phyloP scores from a whole-genome alignment of 2,329 filamentous ascomycete species.

The Hypocrella siamensis region DNA sequence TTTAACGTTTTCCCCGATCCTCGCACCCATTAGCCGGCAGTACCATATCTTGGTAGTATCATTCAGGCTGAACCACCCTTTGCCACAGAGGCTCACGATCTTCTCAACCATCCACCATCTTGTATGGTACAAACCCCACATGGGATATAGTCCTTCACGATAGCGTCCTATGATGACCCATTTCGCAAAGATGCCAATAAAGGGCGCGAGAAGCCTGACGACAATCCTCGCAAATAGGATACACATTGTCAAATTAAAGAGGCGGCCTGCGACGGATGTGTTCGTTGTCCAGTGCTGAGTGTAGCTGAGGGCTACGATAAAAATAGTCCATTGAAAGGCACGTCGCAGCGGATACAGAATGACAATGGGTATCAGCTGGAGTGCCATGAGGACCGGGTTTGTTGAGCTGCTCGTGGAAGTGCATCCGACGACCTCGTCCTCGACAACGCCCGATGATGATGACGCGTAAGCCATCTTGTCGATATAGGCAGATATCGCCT shows the following conservation, averaged over 20 bases:
- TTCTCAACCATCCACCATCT: constrained; percentile 44
- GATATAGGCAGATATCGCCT: constrained; percentile 21
- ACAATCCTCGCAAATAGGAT: constrained; percentile 25
- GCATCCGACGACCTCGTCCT: constrained; percentile 16
- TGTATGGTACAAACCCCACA: constrained; percentile 43
- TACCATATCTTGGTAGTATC: constrained; percentile 26
- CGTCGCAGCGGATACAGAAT: constrained; percentile 34
- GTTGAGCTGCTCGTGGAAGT: constrained; percentile 30
- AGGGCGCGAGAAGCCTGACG: constrained; percentile 23
- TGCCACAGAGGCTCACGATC: constrained; percentile 30
- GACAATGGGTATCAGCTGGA: constrained; percentile 33
- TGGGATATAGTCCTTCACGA: constrained; percentile 36
- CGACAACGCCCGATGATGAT: neutral
- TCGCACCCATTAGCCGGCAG: constrained; percentile 34
- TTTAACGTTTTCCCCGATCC: constrained; percentile 34
- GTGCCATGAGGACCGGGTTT: constrained; percentile 27
- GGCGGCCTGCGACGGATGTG: constrained; percentile 23
- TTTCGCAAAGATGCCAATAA: constrained; percentile 33
- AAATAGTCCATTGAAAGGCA: constrained; percentile 35
- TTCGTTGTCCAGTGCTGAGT: constrained; percentile 23
- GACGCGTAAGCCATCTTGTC: constrained; percentile 12
- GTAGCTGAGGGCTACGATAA: constrained; percentile 29
- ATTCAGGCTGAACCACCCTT: constrained; percentile 25
- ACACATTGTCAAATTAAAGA: constrained; percentile 30
- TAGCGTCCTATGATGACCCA: constrained; percentile 39